Evolutionary conservation across 805 yeast genomes (phyloP), one percentile per base, ranked within the genome.

Genomic region (Sungouiella blattae): DNA sequence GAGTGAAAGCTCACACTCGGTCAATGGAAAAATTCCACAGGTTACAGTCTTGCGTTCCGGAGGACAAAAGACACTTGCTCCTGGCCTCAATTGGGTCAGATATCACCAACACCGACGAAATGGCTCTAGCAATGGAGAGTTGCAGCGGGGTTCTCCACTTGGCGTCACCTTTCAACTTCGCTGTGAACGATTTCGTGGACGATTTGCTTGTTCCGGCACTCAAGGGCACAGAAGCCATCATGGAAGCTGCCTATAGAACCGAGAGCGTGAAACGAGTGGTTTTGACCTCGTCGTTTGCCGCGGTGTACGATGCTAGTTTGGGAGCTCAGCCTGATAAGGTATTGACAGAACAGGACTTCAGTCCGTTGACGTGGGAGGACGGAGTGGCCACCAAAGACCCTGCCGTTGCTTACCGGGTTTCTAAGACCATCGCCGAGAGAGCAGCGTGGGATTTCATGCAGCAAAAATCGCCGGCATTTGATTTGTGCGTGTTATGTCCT

Each of bases 161-260:
- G 17, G 84, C 84, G 6, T 71, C 80, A 12, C 83, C 84, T 13
- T 72, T 72, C 50, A 60, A 65, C 17, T 72, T 67, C 49, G 62
- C 67, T 4, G 56, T 62, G 15, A 53, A 62, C n/a, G 61, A 67
- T 37, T 60, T 71, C 28, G 79, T 69, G 38, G 67, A 68, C 28
- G 78, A 73, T 17, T 58, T 78, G 32, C 57, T 77, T 40, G 62
- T 53, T 14, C 85, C 85, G 5, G 83, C 83, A 1, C 55, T 75
- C 20, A 18, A 30, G 13, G 83, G 83, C 21, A 77, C 82, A 16
- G 59, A 58, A 40, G 67, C 73, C 44, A 67, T 77, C 13, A 53
- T 79, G 35, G 49, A 59, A 20, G 75, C 84, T 5, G 35, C 35
- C 8, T 7, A 12, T 6, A 4, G 16, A 0, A 43, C 32, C 14